Conservation (phyloP, 2,329 filamentous ascomycete species). For the Thelonectria blattea region DNA sequence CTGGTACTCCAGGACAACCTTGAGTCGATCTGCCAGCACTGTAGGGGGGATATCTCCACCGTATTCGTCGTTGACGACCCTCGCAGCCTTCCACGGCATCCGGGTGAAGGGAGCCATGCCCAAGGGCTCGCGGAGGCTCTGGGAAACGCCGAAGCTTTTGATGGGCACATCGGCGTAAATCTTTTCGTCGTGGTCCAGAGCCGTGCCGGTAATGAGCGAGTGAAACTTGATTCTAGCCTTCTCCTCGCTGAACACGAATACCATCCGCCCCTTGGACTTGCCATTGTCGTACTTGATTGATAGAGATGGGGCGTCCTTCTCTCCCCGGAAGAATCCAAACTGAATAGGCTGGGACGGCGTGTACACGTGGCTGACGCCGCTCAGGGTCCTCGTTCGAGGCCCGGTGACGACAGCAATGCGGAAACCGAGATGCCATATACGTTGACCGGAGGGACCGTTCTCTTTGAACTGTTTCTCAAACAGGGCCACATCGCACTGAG, state of each 20-base stretch:
- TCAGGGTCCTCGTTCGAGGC: slow-evolving; percentile 77
- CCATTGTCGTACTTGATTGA: slow-evolving; percentile 74
- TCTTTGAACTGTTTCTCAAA: slow-evolving; percentile 76
- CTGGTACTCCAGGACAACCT: slow-evolving; percentile 76
- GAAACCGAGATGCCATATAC: slow-evolving; percentile 79
- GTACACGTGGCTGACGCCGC: slow-evolving; percentile 75
- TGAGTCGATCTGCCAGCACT: slow-evolving; percentile 76
- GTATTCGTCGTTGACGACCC: slow-evolving; percentile 75
- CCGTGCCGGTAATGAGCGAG: slow-evolving; percentile 74
- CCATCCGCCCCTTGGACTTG: slow-evolving; percentile 71
- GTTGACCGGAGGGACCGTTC: slow-evolving; percentile 73
- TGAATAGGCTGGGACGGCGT: slow-evolving; percentile 71
- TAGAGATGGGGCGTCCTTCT: slow-evolving; percentile 72
- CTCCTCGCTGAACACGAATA: slow-evolving; percentile 78
- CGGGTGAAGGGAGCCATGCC: slow-evolving; percentile 57
- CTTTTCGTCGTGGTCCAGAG: slow-evolving; percentile 70
- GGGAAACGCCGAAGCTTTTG: slow-evolving; percentile 66
- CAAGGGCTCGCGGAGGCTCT: slow-evolving; percentile 57
- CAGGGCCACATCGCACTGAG: slow-evolving; percentile 73
- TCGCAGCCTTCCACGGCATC: slow-evolving; percentile 69
- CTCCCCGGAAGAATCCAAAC: slow-evolving; percentile 77
- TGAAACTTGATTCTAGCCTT: slow-evolving; percentile 75
- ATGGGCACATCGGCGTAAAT: slow-evolving; percentile 74
- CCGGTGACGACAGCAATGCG: slow-evolving; percentile 80
- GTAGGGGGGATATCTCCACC: slow-evolving; percentile 66